Conservation (phyloP, 2,329 filamentous ascomycete genomes). For the Aphanocladium album region DNA sequence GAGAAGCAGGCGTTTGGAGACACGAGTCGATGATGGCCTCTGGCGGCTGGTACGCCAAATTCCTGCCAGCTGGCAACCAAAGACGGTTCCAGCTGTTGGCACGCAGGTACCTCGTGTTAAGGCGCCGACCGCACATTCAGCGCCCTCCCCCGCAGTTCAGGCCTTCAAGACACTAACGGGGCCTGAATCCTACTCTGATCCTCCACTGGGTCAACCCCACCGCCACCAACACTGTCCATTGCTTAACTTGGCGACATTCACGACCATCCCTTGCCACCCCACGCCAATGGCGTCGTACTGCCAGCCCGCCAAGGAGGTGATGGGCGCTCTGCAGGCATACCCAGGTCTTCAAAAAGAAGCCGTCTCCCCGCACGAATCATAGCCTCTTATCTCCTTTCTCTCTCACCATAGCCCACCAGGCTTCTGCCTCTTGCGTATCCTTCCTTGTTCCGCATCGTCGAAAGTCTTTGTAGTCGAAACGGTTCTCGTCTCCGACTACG, state of each 20-base stretch:
- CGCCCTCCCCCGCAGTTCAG: background rate
- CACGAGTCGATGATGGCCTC: background rate
- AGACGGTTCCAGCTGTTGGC: background rate
- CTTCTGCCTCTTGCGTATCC: slow-evolving; percentile 13
- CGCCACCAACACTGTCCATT: background rate
- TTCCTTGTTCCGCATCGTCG: slow-evolving; percentile 3
- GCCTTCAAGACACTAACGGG: background rate
- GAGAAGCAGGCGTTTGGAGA: background rate
- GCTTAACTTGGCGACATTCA: slow-evolving; percentile 3
- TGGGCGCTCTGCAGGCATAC: background rate
- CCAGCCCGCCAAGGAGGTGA: background rate
- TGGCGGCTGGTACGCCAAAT: background rate
- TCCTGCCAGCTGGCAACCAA: background rate
- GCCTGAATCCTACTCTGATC: background rate
- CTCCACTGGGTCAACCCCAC: slow-evolving; percentile 1
- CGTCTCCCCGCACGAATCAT: slow-evolving; percentile 19
- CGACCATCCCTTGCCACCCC: background rate
- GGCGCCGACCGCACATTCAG: background rate
- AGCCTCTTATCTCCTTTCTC: slow-evolving; percentile 18
- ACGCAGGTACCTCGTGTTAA: background rate
- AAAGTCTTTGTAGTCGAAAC: background rate
- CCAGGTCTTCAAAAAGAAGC: slow-evolving; percentile 7
- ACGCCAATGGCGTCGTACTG: background rate
- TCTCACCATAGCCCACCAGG: slow-evolving; percentile 11
- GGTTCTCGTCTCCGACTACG: background rate